Conservation (phyloP, 2,329 filamentous ascomycete genomes). For the Cytospora mali region DNA sequence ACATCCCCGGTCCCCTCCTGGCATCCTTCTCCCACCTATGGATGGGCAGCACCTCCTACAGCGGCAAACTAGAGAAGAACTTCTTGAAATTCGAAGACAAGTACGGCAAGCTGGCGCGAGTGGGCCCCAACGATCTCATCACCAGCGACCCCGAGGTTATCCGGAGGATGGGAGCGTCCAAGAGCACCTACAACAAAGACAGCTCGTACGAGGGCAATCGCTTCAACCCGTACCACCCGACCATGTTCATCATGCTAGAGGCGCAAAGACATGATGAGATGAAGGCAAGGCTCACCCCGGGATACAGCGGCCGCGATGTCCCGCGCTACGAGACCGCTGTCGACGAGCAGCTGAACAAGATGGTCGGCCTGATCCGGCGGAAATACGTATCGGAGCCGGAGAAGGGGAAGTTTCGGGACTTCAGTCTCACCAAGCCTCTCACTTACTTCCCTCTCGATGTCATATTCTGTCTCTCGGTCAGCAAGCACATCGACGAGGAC, state of each 20-base stretch:
- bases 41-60: slow-evolving; percentile 32
- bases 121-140: slow-evolving; percentile 33
- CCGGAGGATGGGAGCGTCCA: slow-evolving; percentile 21
- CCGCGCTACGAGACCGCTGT: slow-evolving; percentile 10
- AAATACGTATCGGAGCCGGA: neutral
- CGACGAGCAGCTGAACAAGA: slow-evolving; percentile 12
- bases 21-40: slow-evolving; percentile 40
- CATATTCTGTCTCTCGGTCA: slow-evolving; percentile 49
- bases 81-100: slow-evolving; percentile 32
- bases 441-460: slow-evolving; percentile 53
- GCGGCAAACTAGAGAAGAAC: slow-evolving; percentile 32
- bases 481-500: slow-evolving; percentile 41
- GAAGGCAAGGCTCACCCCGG: slow-evolving; percentile 27
- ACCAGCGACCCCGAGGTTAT: slow-evolving; percentile 32
- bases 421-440: slow-evolving; percentile 47
- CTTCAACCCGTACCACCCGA: slow-evolving; percentile 19
- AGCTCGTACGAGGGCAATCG: slow-evolving; percentile 10
- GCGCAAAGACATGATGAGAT: slow-evolving; percentile 34
- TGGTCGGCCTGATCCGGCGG: neutral
- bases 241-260: slow-evolving; percentile 11
- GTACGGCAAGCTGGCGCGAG: slow-evolving; percentile 35
- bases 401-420: slow-evolving; percentile 32
- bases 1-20: slow-evolving; percentile 5
- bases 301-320: slow-evolving; percentile 21
- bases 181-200: slow-evolving; percentile 3